These are phyloP conservation scores for Fusarium chuoi DNA, from an alignment of 2,329 filamentous ascomycete genomes.

Conservation along the genomic window DNA sequence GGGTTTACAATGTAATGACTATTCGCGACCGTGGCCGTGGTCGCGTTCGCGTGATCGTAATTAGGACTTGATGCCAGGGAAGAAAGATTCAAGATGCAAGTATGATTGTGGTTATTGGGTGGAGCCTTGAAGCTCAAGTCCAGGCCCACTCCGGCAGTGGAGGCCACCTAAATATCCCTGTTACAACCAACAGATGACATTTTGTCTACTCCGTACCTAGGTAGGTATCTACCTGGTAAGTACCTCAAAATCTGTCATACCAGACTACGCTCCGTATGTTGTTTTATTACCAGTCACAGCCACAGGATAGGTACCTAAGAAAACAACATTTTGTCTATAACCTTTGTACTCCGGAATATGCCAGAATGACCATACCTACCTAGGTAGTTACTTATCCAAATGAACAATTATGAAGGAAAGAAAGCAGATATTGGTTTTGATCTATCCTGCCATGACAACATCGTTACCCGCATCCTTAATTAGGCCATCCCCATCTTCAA, in stretches of 20 bases:
- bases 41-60: conserved; percentile 9
- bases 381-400: neutral
- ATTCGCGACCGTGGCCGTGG: neutral
- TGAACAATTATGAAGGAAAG: conserved; percentile 10
- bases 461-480: conserved; percentile 52
- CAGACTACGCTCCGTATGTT: neutral
- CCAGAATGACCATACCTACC: neutral
- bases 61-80: conserved; percentile 22
- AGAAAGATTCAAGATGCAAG: conserved; percentile 29
- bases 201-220: neutral
- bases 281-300: neutral
- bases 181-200: neutral
- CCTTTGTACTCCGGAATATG: conserved; percentile 34
- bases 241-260: too few relatives aligned
- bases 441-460: conserved; percentile 54
- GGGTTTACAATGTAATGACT: neutral
- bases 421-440: neutral
- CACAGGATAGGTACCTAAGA: neutral
- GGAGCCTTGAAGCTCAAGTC: conserved; percentile 33
- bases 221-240: too few relatives aligned
- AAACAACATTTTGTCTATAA: conserved; percentile 32
- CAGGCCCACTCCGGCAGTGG: conserved; percentile 3
- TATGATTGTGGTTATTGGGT: conserved; percentile 16
- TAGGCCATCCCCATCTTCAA: conserved; percentile 48
- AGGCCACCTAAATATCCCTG: neutral